Evolutionary conservation across 23 red algal genomes (phyloP).

Genomic region (Gracilaria gracilis): DNA sequence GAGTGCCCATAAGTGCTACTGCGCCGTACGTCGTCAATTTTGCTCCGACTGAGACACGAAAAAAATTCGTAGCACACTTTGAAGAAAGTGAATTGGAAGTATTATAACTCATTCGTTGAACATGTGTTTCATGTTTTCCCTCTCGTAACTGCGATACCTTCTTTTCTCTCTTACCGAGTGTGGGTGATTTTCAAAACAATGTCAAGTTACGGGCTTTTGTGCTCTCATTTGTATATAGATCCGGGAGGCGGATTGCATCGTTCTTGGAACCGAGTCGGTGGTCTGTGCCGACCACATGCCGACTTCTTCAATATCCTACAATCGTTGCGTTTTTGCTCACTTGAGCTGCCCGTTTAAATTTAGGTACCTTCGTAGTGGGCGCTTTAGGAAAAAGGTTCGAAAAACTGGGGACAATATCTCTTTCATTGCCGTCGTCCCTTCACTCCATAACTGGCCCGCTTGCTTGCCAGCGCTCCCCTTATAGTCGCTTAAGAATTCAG

Average conservation of each 20-base stretch:
- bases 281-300: background rate
- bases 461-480: background rate
- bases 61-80: conserved; percentile 71
- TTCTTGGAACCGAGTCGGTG: background rate
- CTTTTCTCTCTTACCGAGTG: background rate
- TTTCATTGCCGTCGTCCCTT: background rate
- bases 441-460: background rate
- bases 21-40: conserved; percentile 60
- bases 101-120: background rate
- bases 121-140: background rate
- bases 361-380: background rate
- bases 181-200: conserved; percentile 3
- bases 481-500: background rate
- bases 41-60: conserved; percentile 37
- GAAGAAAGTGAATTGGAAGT: conserved; percentile 70
- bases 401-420: background rate
- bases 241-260: conserved; percentile 1
- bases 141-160: background rate
- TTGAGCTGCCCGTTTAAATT: background rate
- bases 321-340: background rate
- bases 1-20: conserved; percentile 38
- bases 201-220: background rate
- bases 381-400: background rate
- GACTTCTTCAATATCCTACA: background rate
- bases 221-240: background rate